phyloP scores from a whole-genome alignment of 345 rosid genomes.

The Litchi chinensis region DNA sequence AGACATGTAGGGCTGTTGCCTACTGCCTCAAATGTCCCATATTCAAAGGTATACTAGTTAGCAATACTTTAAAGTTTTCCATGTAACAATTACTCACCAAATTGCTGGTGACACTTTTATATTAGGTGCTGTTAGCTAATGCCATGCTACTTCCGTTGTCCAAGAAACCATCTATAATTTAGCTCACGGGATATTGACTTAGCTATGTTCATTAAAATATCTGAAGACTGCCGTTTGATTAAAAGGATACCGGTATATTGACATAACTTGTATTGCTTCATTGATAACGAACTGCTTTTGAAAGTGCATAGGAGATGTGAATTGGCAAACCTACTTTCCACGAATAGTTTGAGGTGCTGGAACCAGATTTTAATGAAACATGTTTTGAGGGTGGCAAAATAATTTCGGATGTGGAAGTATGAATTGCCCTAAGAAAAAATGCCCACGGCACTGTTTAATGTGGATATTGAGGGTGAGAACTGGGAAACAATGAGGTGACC shows the following conservation, averaged over 20 bases:
- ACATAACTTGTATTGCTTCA: neutral
- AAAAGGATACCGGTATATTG: no score
- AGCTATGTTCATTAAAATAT: neutral
- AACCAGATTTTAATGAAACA: neutral
- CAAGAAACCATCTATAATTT: neutral
- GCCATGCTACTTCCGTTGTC: neutral
- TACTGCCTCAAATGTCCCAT: neutral
- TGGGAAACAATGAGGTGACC: neutral
- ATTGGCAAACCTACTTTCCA: neutral
- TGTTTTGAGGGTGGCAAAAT: neutral
- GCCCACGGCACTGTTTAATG: neutral
- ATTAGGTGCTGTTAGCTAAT: neutral
- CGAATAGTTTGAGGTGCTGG: neutral
- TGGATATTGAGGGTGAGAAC: no score
- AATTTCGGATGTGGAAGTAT: neutral
- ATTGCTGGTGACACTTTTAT: neutral
- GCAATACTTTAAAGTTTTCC: neutral
- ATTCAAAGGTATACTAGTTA: neutral
- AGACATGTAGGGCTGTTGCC: constrained; percentile 6
- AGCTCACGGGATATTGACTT: neutral
- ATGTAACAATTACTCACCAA: neutral
- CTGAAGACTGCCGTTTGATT: neutral
- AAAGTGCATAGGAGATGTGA: no score
- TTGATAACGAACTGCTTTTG: neutral
- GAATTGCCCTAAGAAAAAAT: neutral